Base-by-base conservation (phyloP, 805 yeast species). In the Pichia phayaonensis region DNA sequence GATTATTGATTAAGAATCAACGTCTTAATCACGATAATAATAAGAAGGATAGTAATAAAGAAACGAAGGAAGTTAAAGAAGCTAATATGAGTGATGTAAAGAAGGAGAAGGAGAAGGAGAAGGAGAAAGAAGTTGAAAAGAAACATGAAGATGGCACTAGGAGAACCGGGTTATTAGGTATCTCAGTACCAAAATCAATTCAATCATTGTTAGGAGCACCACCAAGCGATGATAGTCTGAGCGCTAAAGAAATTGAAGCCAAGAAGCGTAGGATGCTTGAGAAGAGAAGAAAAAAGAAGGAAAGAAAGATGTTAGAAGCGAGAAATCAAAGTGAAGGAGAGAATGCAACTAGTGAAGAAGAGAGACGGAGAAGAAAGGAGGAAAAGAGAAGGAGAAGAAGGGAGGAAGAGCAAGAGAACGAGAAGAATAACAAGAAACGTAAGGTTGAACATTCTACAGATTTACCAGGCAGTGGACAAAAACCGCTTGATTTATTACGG, bases 151-250 rank as follows among this genome's bases (percentile, higher is more conserved):
- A 48, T 22, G 21, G 6, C 15, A 12, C 12, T 16, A 24, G 4
- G 21, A n/a, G 45, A 40, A 34, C 27, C 10, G 51, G 51, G 20
- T 44, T 48, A 29, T 40, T 48, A 27, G 51, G 51, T 8, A 26
- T 48, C 26, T 42, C 45, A 1, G 7, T 48, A 8, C 51, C 51
- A 2, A n/a, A 16, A 44, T 48, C 51, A 4, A 20, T 43, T 10
- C 42, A 40, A 22, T 8, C 23, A 20, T 29, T 48, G 8, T 26
- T 42, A 26, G 11, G n/a, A n/a, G n/a, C n/a, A n/a, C n/a, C 29
- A 7, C 12, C 29, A 26, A 6, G 3, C 8, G 3, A 5, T 4
- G 20, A 34, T 34, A 34, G n/a, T 29, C 3, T 29, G 12, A 12
- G 7, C 13, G 34, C 16, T 4, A 34, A n/a, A 34, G 38, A 34